These are phyloP conservation scores for Iodosphaeria phyllophila DNA, from an alignment of 2,329 filamentous ascomycete species.

Conservation along the genomic window DNA sequence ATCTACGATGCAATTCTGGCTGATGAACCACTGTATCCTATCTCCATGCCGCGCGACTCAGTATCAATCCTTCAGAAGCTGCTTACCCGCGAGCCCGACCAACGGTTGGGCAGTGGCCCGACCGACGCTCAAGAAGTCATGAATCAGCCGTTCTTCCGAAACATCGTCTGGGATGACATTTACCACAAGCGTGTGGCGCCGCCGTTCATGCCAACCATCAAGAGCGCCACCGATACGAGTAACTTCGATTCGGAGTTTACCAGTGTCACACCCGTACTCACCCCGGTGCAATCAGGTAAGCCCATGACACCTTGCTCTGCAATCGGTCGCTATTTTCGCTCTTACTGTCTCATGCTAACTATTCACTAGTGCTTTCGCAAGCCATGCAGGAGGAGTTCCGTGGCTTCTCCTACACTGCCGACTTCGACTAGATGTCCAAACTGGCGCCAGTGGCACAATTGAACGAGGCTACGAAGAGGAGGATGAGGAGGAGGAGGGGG, in stretches of 20 bases:
- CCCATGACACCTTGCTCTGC: constrained; percentile 6
- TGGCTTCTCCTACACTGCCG: constrained; percentile 91
- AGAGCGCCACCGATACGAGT: constrained; percentile 90
- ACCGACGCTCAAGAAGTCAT: constrained; percentile 98
- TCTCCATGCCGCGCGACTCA: constrained; percentile 95
- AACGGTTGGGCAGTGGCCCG: constrained; percentile 80
- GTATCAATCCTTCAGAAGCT: constrained; percentile 97
- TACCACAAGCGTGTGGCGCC: constrained; percentile 85
- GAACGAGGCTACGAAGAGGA: too few relatives aligned
- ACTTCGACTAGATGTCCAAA: constrained; percentile 73
- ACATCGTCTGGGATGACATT: constrained; percentile 97
- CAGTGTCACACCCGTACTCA: constrained; percentile 91
- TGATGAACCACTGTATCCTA: constrained; percentile 92
- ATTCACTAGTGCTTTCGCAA: constrained; percentile 67
- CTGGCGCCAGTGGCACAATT: too few relatives aligned
- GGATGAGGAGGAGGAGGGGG: too few relatives aligned
- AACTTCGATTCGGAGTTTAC: constrained; percentile 99
- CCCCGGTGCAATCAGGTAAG: constrained; percentile 91
- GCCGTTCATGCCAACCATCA: constrained; percentile 80
- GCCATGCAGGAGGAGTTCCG: constrained; percentile 99
- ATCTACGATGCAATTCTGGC: constrained; percentile 98
- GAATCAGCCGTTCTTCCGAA: constrained; percentile 95
- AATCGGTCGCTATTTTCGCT: neutral
- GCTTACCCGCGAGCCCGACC: constrained; percentile 83
- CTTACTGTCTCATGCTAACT: neutral